Base-by-base conservation (phyloP, 1,284 basidiomycete genomes). In the Ceratobasidium sp. region DNA sequence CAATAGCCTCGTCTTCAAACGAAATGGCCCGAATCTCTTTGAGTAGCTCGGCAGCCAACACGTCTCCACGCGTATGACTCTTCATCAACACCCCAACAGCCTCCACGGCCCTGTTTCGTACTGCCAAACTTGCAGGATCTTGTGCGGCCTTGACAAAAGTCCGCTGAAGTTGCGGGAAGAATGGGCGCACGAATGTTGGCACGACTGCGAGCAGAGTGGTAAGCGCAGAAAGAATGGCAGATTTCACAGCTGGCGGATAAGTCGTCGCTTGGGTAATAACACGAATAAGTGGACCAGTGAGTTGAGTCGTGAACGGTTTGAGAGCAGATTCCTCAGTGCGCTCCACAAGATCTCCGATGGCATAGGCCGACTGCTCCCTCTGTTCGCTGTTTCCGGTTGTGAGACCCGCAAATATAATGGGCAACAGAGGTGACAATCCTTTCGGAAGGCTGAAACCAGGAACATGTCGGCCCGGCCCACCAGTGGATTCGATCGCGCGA, bases 101-200 rank as follows among this genome's bases (percentile, higher is more conserved):
- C 34, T 89, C 85, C 0, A 90, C 94, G 0, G 96, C 96, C 67
- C 88, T 89, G 73, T 84, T 90, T 62, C 97, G 89, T 32, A 99
- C 95, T 21, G 88, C 89, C 1, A 87, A 83, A 76, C 92, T 93
- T 0, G 91, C 86, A 0, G 91, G 82, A 80, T 99, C 97, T 73
- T 90, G 87, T 0, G 93, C 87, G 45, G 94, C 94, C 82, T 99
- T 99, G 81, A 98, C 92, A 79, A 99, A 99, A 0, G 96, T 98
- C 46, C 97, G 88, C 79, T 98, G 97, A 41, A 99, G 83, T 79
- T 99, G 97, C 1, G 97, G 97, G 85, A 98, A 98, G 90, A 99
- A 99, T 0, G 97, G 96, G 79, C 95, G 95, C 76, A 98, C 94
- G 76, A 97, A 93, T 26, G 86, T 84, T 0, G 97, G 96, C 23